Evolutionary conservation across 23 red algal genomes (phyloP).

Genomic region (Gracilaria domingensis): DNA sequence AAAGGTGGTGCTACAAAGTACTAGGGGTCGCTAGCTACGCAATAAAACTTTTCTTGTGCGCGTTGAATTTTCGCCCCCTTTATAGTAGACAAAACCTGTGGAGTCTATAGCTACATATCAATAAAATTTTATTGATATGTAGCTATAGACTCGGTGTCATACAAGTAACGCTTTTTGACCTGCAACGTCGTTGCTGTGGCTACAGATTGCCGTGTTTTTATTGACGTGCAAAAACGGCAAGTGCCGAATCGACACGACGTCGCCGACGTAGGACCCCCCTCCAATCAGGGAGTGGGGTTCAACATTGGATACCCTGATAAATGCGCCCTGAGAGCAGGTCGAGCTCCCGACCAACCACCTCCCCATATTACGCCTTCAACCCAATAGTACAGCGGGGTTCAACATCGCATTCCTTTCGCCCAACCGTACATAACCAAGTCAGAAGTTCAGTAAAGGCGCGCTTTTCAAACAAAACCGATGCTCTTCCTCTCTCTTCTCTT

Average conservation of each 20-base stretch:
- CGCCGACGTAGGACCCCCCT: not conserved
- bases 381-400: not conserved
- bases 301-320: not conserved
- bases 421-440: not conserved
- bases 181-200: no score
- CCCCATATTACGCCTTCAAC: not conserved
- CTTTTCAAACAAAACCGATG: not conserved
- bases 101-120: no score
- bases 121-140: no score
- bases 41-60: not conserved
- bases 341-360: not conserved
- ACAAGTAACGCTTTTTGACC: no score
- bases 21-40: not conserved
- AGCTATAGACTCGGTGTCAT: no score
- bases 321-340: not conserved
- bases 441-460: not conserved
- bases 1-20: not conserved
- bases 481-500: no score
- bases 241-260: conserved; percentile 9
- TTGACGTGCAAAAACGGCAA: no score
- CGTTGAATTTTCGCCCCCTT: not conserved
- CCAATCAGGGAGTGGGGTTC: not conserved
- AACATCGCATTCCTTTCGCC: not conserved
- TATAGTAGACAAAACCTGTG: no score
- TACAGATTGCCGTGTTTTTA: no score